These are phyloP conservation scores for Paramecium caudatum DNA, from an alignment of 73 alveolate genomes.

Conservation along the genomic window DNA sequence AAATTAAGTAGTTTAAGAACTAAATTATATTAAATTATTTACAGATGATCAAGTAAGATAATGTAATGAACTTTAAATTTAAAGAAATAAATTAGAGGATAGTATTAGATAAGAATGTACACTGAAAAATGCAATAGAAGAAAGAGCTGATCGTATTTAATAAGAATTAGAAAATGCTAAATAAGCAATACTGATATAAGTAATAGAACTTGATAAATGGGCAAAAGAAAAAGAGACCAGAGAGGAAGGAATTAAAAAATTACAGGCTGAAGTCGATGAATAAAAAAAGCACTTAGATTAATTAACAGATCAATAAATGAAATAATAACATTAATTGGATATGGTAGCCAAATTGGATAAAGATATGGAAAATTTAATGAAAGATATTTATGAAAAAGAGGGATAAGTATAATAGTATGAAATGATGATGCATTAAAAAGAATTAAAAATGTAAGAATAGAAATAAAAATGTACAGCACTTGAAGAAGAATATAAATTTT, in stretches of 20 bases:
- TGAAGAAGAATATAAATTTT: constrained; percentile 41
- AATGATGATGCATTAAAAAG: not conserved
- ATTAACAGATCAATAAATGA: constrained; percentile 1
- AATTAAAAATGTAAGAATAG: constrained; percentile 7
- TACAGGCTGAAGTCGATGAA: not conserved
- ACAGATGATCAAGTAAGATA: constrained; percentile 29
- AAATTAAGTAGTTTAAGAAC: constrained; percentile 1
- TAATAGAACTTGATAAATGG: not conserved
- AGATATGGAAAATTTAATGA: not conserved
- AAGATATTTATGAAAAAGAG: constrained; percentile 11
- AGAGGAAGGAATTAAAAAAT: not conserved
- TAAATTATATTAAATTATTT: constrained; percentile 6
- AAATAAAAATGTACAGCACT: not conserved
- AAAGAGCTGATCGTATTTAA: constrained; percentile 33
- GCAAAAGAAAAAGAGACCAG: not conserved
- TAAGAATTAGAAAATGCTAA: not conserved
- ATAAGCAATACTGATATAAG: not conserved
- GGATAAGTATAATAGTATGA: not conserved
- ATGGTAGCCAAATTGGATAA: not conserved
- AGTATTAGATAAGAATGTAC: constrained; percentile 3
- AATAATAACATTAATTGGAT: not conserved
- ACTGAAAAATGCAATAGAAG: constrained; percentile 29
- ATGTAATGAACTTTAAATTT: not conserved
- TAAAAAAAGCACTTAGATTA: not conserved
- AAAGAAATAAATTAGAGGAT: not conserved